A percentile compares a stretch with the other conserved stretches of the same genome.
phyloP scores from a whole-genome alignment of 2,329 filamentous ascomycete genomes.

The Dactylellina sp. region DNA sequence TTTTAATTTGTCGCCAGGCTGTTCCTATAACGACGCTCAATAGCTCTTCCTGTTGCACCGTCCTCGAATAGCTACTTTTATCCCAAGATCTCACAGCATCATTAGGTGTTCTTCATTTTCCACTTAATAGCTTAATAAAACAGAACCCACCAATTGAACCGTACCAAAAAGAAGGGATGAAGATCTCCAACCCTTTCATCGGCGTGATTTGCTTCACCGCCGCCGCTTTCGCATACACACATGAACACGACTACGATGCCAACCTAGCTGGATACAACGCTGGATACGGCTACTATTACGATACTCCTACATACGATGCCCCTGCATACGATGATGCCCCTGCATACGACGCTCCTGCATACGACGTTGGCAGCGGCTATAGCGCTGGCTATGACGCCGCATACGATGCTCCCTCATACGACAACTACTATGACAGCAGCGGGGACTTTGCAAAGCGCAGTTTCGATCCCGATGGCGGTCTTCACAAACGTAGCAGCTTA shows the following conservation, averaged over 20 bases:
- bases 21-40: not conserved
- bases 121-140: no score
- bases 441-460: not conserved
- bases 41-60: not conserved
- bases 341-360: not conserved
- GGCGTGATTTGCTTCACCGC: constrained; percentile 3
- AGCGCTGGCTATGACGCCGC: not conserved
- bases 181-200: constrained; percentile 17
- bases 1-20: not conserved
- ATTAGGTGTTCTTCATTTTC: no score
- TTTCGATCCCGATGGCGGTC: not conserved
- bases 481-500: constrained; percentile 2
- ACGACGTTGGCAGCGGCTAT: not conserved
- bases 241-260: not conserved
- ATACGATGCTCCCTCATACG: not conserved
- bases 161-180: constrained; percentile 38
- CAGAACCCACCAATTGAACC: no score
- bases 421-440: not conserved
- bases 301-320: not conserved
- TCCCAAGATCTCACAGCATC: no score
- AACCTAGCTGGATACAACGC: not conserved
- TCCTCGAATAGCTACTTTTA: constrained; percentile 1
- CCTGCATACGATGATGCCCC: no score
- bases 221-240: not conserved
- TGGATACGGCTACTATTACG: constrained; percentile 5